Base-by-base conservation (phyloP, 768 basidiomycete genomes). In the Lactifluus piperatus region DNA sequence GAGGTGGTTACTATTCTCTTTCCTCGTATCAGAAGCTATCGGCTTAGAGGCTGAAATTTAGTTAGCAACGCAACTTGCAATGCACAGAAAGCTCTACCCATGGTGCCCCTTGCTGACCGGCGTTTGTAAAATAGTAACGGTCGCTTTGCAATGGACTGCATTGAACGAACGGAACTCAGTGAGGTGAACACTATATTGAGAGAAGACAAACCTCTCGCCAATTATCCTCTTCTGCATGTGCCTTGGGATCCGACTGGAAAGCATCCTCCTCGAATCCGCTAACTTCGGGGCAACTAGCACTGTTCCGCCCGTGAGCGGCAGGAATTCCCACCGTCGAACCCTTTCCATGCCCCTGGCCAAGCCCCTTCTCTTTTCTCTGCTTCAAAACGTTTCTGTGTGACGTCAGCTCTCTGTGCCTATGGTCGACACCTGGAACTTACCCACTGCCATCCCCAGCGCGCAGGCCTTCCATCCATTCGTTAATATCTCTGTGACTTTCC, bases 401-500 rank as follows among this genome's bases (percentile, higher is more conserved):
- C 36, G 20, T 51, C n/a, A 56, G 16, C 63, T 52, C 51, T 54
- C 41, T 10, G 16, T 26, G 29, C 43, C 47, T 0, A 29, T 56
- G 51, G 26, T 8, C 13, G 62, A 57, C n/a, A 44, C 29, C 24
- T 45, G 37, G 45, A 36, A 75, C 81, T 70, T 67, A 86, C 85
- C 84, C 84, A 62, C 75, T 81, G 46, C 84, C 82, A 36, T 83
- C 84, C 37, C 76, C 74, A 46, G 76, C 68, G 54, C 74, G 76
- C 49, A 87, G 69, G n/a, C 82, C 84, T 8, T 76, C 65, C 18
- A 76, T 71, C 86, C 86, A 88, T 50, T 72, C 68, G 5, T 64
- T 65, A 24, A 88, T 65, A 29, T 77, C 72, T 5, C 41, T 22
- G 34, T 70, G 59, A 2, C 64, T 67, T 22, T 79, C 76, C 4